Conservation (phyloP, 495 filamentous ascomycete species). For the Elaphomyces granulatus region DNA sequence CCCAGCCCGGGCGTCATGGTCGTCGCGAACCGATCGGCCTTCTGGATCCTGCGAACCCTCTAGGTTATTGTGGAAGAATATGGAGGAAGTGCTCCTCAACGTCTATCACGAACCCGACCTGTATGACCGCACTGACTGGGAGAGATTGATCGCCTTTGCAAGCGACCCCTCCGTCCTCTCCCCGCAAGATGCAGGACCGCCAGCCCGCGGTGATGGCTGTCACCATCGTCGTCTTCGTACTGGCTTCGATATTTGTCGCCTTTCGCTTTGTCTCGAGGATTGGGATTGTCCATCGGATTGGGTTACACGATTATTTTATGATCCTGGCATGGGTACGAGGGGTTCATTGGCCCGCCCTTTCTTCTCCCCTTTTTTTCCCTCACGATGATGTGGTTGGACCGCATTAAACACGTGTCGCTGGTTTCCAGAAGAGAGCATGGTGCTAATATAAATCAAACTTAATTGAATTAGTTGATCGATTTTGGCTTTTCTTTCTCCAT, state of each 20-base stretch:
- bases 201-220: conserved; percentile 58
- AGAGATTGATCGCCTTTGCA: no score
- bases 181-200: conserved; percentile 43
- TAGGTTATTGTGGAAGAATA: no score
- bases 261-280: conserved; percentile 58
- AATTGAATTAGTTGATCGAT: conserved; percentile 40
- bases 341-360: background rate
- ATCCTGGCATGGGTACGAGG: conserved; percentile 60
- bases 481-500: conserved; percentile 66
- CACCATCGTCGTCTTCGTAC: conserved; percentile 50
- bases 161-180: conserved; percentile 5
- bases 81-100: no score
- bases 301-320: conserved; percentile 73
- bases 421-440: background rate
- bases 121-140: no score
- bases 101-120: no score
- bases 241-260: conserved; percentile 56
- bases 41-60: no score
- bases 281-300: conserved; percentile 53
- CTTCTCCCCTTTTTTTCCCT: background rate
- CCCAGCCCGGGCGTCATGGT: no score
- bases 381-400: background rate
- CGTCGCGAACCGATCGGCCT: no score
- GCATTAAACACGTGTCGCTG: no score
- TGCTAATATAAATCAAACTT: background rate